A percentile compares a stretch with the other conserved stretches of the same genome.
Evolutionary conservation across 179 eudicot genomes (phyloP).

Genomic region (Nepenthes alata): DNA sequence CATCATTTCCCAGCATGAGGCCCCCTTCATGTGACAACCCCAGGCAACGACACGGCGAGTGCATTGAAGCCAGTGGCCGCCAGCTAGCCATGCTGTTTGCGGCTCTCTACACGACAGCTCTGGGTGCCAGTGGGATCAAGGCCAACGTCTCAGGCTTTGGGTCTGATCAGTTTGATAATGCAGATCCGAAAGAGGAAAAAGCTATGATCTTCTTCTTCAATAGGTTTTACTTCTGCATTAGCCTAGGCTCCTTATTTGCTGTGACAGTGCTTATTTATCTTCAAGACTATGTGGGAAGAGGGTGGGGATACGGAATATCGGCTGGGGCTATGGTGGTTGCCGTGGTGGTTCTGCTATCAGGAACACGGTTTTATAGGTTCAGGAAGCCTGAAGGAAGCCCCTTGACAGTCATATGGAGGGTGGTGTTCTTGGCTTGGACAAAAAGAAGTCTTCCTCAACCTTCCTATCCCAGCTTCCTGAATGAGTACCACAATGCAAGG

Average conservation of each 20-base stretch:
- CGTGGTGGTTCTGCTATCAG: slow-evolving; percentile 46
- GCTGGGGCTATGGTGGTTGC: slow-evolving; percentile 68
- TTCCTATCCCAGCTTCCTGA: slow-evolving; percentile 40
- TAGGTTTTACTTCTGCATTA: slow-evolving; percentile 72
- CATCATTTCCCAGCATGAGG: slow-evolving; percentile 59
- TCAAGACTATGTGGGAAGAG: slow-evolving; percentile 80
- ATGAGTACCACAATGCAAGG: slow-evolving; percentile 44
- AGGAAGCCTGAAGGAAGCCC: slow-evolving; percentile 75
- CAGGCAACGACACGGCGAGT: slow-evolving; percentile 21
- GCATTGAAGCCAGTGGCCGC: slow-evolving; percentile 45
- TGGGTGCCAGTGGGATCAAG: slow-evolving; percentile 84
- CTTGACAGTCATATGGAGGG: slow-evolving; percentile 73
- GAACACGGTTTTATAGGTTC: slow-evolving; percentile 48
- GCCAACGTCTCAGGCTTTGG: slow-evolving; percentile 95
- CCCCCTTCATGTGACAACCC: slow-evolving; percentile 56
- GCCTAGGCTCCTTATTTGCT: slow-evolving; percentile 73
- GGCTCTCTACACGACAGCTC: slow-evolving; percentile 69
- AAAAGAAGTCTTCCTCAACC: slow-evolving; percentile 49
- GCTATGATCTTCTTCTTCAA: slow-evolving; percentile 80
- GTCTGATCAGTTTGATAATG: slow-evolving; percentile 64
- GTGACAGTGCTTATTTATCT: slow-evolving; percentile 72
- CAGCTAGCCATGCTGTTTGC: slow-evolving; percentile 65
- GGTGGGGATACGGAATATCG: slow-evolving; percentile 83
- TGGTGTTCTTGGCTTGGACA: slow-evolving; percentile 53
- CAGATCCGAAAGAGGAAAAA: slow-evolving; percentile 69